Evolutionary conservation across 148 eudicot genomes (phyloP).

Genomic region (Rhododendron molle): DNA sequence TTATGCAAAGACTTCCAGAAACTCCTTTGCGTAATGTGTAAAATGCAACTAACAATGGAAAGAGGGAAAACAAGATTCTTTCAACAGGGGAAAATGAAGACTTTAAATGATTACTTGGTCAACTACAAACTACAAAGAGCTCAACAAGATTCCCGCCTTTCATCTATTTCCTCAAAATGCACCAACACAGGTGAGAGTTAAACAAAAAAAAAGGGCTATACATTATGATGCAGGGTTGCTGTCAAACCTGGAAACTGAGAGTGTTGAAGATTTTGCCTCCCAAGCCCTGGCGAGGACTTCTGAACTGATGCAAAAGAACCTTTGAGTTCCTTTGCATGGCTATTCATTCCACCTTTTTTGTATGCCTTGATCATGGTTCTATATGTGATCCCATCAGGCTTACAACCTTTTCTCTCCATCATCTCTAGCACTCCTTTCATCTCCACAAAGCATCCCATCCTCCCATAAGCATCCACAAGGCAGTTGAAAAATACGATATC

Average conservation of each 20-base stretch:
- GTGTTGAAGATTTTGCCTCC: not conserved
- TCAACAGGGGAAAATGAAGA: not conserved
- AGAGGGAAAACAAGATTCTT: not conserved
- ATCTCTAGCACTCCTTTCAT: constrained; percentile 72
- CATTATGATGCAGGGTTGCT: not conserved
- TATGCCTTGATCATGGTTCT: constrained; percentile 82
- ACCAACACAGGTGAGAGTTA: not conserved
- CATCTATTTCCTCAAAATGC: not conserved
- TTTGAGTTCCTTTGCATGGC: constrained; percentile 52
- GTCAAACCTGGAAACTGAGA: constrained; percentile 6
- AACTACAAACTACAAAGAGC: not conserved
- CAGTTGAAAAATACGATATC: constrained; percentile 83
- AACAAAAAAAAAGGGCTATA: not conserved
- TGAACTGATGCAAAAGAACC: constrained; percentile 29
- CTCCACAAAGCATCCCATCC: constrained; percentile 71
- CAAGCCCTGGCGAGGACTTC: not conserved
- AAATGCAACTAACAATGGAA: not conserved
- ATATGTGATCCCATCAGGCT: constrained; percentile 69
- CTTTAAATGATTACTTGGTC: not conserved
- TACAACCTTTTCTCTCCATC: constrained; percentile 66
- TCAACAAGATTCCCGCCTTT: not conserved
- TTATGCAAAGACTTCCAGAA: not conserved
- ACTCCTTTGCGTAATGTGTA: not conserved
- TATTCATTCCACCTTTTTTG: constrained; percentile 53
- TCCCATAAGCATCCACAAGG: constrained; percentile 80